A percentile compares a stretch with the other conserved stretches of the same genome.
Conservation (phyloP, 2,329 filamentous ascomycete genomes). For the Hirsutella thompsonii region DNA sequence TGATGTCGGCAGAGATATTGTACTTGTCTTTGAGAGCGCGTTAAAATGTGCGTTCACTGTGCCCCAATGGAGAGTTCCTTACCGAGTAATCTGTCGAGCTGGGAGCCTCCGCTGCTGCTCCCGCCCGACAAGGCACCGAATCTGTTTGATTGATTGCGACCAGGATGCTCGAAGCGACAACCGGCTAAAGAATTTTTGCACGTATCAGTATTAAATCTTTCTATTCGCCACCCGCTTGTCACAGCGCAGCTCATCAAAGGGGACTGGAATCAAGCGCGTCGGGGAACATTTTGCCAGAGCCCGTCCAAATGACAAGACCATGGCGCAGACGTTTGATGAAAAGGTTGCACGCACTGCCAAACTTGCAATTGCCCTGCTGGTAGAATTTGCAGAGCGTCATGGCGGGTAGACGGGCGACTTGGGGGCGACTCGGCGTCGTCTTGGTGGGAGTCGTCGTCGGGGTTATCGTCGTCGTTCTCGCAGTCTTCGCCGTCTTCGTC, state of each 20-base stretch:
- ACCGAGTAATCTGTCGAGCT: slow-evolving; percentile 10
- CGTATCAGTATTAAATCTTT: no score
- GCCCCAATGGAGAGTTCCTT: neutral
- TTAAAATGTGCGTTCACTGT: slow-evolving; percentile 4
- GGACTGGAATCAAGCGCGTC: no score
- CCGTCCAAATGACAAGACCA: no score
- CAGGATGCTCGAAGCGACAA: slow-evolving; percentile 42
- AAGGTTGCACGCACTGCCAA: slow-evolving; percentile 28
- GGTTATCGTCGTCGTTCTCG: no score
- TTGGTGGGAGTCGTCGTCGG: neutral
- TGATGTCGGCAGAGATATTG: slow-evolving; percentile 41
- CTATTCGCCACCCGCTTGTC: no score
- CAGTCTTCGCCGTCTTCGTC: no score
- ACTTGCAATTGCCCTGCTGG: slow-evolving; percentile 37
- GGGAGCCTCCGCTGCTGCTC: slow-evolving; percentile 12
- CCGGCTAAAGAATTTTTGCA: no score
- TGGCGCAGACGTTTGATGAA: neutral
- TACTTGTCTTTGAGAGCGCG: slow-evolving; percentile 21
- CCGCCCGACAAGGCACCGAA: slow-evolving; percentile 37
- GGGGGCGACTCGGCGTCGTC: neutral
- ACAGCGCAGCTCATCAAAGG: no score
- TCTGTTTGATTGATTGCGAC: slow-evolving; percentile 33
- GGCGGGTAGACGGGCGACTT: slow-evolving; percentile 4
- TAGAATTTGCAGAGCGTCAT: slow-evolving; percentile 35
- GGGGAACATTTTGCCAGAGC: no score